These are phyloP conservation scores for Chamaenerion angustifolium DNA, from an alignment of 345 rosid genomes.

Conservation along the genomic window DNA sequence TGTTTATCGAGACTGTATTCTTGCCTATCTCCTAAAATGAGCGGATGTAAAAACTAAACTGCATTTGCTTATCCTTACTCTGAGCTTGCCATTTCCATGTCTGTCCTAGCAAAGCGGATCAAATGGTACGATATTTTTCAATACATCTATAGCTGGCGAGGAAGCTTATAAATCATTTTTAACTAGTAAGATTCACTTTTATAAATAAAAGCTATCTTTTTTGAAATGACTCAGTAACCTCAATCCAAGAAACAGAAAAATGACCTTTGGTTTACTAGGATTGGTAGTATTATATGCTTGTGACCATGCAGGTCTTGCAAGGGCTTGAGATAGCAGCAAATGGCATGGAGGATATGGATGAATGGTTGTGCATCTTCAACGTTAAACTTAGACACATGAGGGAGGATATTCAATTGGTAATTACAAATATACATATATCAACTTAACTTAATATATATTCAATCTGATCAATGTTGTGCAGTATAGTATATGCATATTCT, in stretches of 20 bases:
- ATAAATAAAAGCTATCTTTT: background rate
- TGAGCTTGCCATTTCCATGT: too few species aligned
- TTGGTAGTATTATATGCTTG: background rate
- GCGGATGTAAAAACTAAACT: background rate
- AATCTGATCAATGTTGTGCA: too few species aligned
- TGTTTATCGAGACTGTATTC: too few species aligned
- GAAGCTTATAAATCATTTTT: too few species aligned
- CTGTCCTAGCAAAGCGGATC: too few species aligned
- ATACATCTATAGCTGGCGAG: too few species aligned
- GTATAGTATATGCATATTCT: too few species aligned
- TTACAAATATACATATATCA: background rate
- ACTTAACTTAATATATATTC: background rate
- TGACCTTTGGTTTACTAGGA: background rate
- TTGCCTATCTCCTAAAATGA: background rate
- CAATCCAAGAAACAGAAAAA: background rate
- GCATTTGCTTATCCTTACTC: too few species aligned
- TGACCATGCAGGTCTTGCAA: constrained; percentile 55
- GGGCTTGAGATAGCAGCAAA: constrained; percentile 91
- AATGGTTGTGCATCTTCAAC: constrained; percentile 95
- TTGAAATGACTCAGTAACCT: background rate
- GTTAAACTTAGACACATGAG: constrained; percentile 98
- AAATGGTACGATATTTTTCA: too few species aligned
- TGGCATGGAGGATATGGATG: constrained; percentile 97
- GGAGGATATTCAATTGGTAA: constrained; percentile 93
- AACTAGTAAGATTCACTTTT: too few species aligned